Evolutionary conservation across 352 stramenopile genomes (phyloP), one percentile per base, ranked within the genome.

Genomic region (Aphanomyces astaci): DNA sequence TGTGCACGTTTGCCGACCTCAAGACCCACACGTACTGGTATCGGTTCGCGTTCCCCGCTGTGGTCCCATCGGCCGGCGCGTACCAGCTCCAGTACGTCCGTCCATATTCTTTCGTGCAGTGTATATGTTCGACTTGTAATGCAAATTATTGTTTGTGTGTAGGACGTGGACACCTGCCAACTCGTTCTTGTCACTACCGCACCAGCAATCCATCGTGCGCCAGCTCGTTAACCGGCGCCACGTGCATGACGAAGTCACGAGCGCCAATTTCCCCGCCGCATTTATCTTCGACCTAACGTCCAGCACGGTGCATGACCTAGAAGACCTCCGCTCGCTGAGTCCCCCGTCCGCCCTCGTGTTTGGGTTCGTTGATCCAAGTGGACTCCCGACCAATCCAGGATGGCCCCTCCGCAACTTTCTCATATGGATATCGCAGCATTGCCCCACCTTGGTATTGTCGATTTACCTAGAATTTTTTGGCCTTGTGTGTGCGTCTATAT

Each of bases 1-100:
- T 97, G 19, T 57, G 97, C 59, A 92, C 84, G 4, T 98, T 96
- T 72, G 92, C 92, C 15, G 94, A 98, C 64, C 72, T 98, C 25
- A 98, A 98, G 76, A 89, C 85, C 59, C 92, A 97, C 72, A 84
- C 80, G 71, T 98, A 96, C 71, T 66, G 96, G 43, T 97, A 98
- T 73, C 98, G 94, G 90, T 97, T 97, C 51, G 89, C 78, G 5
- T 97, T 97, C 64, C 90, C 92, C 19, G 90, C 87, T 5, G 64
- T 97, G 5, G 78, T 76, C 13, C 77, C 80, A 17, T 66, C 74
- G 1, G 53, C 64, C 15, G 36, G 15, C 4, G 32, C 81, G 15
- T 81, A 86, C 32, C 54, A 80, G 25, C 78, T 75, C 33, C 71
- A 17, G 55, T 64, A 64, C 32, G 24, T 48, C 19, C 70, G 79